Evolutionary conservation across 805 yeast genomes (phyloP).

Genomic region (Candida lessepsii): DNA sequence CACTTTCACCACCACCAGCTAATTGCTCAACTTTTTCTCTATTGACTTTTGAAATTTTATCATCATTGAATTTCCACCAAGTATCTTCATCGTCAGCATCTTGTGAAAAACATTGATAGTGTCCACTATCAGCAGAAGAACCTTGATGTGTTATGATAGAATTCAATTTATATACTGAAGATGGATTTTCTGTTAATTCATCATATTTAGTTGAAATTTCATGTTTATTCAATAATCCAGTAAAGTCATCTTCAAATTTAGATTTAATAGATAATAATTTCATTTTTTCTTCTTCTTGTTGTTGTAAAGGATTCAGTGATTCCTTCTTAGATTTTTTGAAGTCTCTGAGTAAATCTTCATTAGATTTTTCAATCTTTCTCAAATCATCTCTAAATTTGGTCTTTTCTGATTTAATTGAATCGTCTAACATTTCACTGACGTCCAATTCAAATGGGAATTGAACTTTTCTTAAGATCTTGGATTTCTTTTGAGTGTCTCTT

Average conservation of each 20-base stretch:
- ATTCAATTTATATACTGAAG: conserved; percentile 78
- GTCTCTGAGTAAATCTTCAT: conserved; percentile 68
- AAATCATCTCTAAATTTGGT: conserved; percentile 73
- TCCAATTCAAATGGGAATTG: conserved; percentile 94
- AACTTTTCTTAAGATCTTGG: conserved; percentile 91
- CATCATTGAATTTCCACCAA: conserved; percentile 97
- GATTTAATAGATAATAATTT: conserved; percentile 46
- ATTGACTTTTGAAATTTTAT: conserved; percentile 73
- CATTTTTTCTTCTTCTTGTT: conserved; percentile 52
- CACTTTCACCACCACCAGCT: conserved; percentile 98
- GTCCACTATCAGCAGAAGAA: conserved; percentile 95
- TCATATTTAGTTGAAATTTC: conserved; percentile 20
- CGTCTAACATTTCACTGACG: conserved; percentile 79
- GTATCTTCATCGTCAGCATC: conserved; percentile 70
- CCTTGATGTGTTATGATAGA: conserved; percentile 94
- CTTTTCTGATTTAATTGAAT: conserved; percentile 65
- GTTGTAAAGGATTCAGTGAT: conserved; percentile 49
- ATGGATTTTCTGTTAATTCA: conserved; percentile 70
- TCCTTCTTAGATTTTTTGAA: conserved; percentile 56
- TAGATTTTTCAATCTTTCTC: conserved; percentile 71
- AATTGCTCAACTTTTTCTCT: conserved; percentile 79
- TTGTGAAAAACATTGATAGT: conserved; percentile 85
- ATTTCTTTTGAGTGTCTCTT: conserved; percentile 83
- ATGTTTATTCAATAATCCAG: conserved; percentile 41
- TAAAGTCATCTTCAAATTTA: conserved; percentile 51